Base-by-base conservation (phyloP, 2,329 filamentous ascomycete species). In the Penicillium sp. region DNA sequence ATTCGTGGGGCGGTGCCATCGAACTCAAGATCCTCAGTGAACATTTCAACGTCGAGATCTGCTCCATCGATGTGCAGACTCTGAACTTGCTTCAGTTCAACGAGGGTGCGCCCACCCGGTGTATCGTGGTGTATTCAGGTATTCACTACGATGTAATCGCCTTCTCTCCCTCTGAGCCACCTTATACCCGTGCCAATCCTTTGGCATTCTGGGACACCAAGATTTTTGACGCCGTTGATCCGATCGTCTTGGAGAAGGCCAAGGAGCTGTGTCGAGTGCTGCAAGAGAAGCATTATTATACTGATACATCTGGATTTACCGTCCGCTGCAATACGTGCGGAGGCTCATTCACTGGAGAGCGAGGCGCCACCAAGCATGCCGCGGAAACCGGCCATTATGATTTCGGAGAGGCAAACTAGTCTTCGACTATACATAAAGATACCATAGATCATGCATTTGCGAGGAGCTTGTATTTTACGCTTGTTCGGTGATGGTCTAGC, bases 61-160 rank as follows among this genome's bases (percentile, higher is more conserved):
- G 86, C 72, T 90, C 89, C 38, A 88, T 93, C 60, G 91, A 96
- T 70, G 91, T 96, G 2, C 81, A 88, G 64, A 83, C 85, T 38
- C 71, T 86, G 11, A 76, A 85, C 11, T 79, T 91, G 5, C 88
- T 91, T 65, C 83, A 83, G 5, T 95, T 93, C 75, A 95, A 95
- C 61, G 90, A 94, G 68, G 85, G 86, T 1, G 83, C 84, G 49
- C 72, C 77, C 32, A 83, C 82, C 39, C 82, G 91, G 6, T 92
- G 90, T 67, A 86, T 96, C 24, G 78, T 97, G 22, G 87, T 96
- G 0, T 97, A 96, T 74, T 93, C 89, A 0, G 92, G 92, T 2
- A 94, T 97, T 47, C 92, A 97, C 71, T 97, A 97, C 75, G 93
- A 97, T 73, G 88, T 90, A 6, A 87, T 97, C 56, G 91, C 90